Percentiles rank a stretch among this genome's conserved stretches.
These are phyloP conservation scores for Choricystis sp. DNA, from an alignment of 139 green algal genomes.

Conservation along the genomic window DNA sequence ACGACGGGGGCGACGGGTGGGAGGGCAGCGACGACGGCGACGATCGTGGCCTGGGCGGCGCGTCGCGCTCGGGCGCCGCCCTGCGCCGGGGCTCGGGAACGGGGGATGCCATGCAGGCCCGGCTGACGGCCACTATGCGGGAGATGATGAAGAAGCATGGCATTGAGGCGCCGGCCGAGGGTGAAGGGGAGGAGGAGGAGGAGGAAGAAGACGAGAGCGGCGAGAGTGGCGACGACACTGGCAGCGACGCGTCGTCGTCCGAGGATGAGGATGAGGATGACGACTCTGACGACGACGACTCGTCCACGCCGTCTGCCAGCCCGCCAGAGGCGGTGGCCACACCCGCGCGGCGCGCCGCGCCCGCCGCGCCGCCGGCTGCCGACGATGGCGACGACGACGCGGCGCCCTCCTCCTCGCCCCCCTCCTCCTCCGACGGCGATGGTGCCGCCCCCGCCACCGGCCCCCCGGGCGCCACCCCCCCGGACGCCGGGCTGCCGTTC, in stretches of 20 bases:
- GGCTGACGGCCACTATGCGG: constrained; percentile 19
- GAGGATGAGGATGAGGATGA: constrained; percentile 1
- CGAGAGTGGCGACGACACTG: background rate
- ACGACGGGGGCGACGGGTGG: constrained; percentile 17
- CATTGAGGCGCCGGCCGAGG: background rate
- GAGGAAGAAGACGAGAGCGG: background rate
- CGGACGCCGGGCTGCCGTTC: too few relatives aligned
- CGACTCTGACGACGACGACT: background rate
- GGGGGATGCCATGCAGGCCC: constrained; percentile 47
- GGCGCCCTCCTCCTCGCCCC: too few relatives aligned
- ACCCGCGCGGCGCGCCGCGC: too few relatives aligned
- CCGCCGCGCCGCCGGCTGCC: too few relatives aligned
- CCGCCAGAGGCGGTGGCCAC: too few relatives aligned
- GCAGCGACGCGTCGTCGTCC: constrained; percentile 2
- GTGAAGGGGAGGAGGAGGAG: background rate
- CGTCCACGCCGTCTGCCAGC: too few relatives aligned
- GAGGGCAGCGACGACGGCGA: constrained; percentile 15
- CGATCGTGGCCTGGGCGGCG: constrained; percentile 14
- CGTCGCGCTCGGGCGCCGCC: background rate
- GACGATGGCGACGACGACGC: too few relatives aligned
- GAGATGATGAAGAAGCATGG: constrained; percentile 27
- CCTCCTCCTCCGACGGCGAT: too few relatives aligned
- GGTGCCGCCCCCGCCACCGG: too few relatives aligned
- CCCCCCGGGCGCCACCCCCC: too few relatives aligned
- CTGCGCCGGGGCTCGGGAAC: constrained; percentile 30